Evolutionary conservation across 2,329 filamentous ascomycete species (phyloP).

Genomic region (Arachnomyces sp.): DNA sequence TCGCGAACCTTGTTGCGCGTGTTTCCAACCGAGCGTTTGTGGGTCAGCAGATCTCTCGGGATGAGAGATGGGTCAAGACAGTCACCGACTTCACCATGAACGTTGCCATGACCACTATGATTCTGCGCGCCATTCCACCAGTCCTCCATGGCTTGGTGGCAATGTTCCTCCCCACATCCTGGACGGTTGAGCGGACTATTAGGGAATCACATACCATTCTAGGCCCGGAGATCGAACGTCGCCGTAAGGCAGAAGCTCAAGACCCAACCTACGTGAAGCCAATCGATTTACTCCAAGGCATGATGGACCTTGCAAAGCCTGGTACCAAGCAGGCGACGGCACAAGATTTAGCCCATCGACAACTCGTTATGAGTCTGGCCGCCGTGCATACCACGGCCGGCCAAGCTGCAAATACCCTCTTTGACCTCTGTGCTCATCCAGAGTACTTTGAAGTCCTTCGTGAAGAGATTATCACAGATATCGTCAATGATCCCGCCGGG

Average conservation of each 20-base stretch:
- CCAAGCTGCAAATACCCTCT: conserved; percentile 9
- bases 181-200: conserved; percentile 23
- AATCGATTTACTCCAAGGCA: conserved; percentile 32
- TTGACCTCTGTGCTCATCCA: conserved; percentile 15
- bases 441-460: conserved; percentile 16
- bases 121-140: conserved; percentile 27
- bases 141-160: conserved; percentile 27
- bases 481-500: conserved; percentile 9
- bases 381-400: conserved; percentile 13
- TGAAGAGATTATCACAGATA: conserved; percentile 14
- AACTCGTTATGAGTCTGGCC: conserved; percentile 11
- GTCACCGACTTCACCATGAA: conserved; percentile 28
- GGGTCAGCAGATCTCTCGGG: conserved; percentile 28
- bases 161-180: conserved; percentile 26
- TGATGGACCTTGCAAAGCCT: conserved; percentile 20
- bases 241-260: conserved; percentile 17
- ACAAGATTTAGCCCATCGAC: conserved; percentile 10
- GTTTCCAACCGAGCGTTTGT: conserved; percentile 35
- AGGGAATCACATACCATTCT: conserved; percentile 26
- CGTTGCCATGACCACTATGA: conserved; percentile 22
- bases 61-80: conserved; percentile 31
- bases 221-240: conserved; percentile 23
- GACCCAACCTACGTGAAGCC: conserved; percentile 23
- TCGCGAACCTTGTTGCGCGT: conserved; percentile 33
- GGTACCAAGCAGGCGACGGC: conserved; percentile 7